Evolutionary conservation across 345 rosid species (phyloP).

Genomic region (Lenwebbia sp.): DNA sequence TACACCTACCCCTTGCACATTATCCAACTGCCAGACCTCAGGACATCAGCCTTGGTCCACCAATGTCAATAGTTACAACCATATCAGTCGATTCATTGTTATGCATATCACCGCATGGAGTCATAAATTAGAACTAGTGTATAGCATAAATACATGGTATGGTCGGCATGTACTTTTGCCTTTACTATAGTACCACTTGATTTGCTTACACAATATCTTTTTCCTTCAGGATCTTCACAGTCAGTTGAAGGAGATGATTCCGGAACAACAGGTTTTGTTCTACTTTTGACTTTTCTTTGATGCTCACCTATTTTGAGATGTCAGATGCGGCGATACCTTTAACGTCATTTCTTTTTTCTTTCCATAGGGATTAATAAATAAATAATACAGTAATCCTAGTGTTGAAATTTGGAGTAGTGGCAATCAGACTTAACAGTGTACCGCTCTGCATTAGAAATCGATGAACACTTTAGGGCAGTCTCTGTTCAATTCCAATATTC

Average conservation of each 20-base stretch:
- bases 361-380: background rate
- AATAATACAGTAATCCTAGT: background rate
- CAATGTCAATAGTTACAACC: background rate
- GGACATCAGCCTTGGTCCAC: background rate
- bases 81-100: background rate
- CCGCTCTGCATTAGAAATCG: background rate
- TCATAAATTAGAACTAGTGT: background rate
- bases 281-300: background rate
- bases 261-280: slow-evolving; percentile 75
- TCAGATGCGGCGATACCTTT: background rate
- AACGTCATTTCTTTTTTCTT: background rate
- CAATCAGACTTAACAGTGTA: background rate
- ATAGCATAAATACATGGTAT: background rate
- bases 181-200: background rate
- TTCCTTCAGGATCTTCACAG: slow-evolving; percentile 70
- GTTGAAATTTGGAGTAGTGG: background rate
- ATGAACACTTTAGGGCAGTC: background rate
- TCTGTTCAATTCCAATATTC: background rate
- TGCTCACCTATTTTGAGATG: background rate
- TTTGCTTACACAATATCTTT: background rate
- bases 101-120: background rate
- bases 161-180: background rate
- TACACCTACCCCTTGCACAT: background rate
- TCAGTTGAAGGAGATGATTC: slow-evolving; percentile 85
- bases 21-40: background rate